Base-by-base conservation (phyloP, 2,329 filamentous ascomycete genomes). In the Colletotrichum incanum region DNA sequence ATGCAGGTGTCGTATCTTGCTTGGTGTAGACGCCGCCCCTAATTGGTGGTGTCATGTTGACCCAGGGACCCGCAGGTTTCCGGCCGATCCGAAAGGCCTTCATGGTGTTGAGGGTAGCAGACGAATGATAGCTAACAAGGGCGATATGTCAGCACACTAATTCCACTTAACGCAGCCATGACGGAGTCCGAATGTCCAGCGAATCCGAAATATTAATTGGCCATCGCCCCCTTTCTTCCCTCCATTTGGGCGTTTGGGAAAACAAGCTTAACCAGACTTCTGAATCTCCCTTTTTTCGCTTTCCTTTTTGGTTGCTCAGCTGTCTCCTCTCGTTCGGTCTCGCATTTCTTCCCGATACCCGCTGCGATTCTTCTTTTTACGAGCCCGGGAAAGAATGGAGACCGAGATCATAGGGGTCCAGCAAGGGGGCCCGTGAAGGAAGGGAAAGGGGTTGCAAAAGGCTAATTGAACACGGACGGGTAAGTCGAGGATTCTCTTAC, bases 81-180 rank as follows among this genome's bases (percentile, higher is more conserved):
- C 85, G 86, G 75, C 89, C 90, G 75, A 92, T 90, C 75, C 88
- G 88, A 80, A 86, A 91, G 76, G 86, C 85, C 78, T 86, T 87
- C 88, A 92, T 91, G 62, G 86, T 86, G 60, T 84, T 82, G 39
- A 90, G 79, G 18, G 89, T 89, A 65, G 83, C 80, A 50, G 82
- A 80, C 49, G 84, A 86, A 78, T 92, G 90, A 79, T 90, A 91
- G 74, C 90, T 91, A 82, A 69, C 77, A 76, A 56, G 56, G 60
- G 71, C 54, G 56, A 73, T 74, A 67, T 75, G 77, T 81, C 76
- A 80, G 78, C 76, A 76, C 58, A 61, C 70, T 69, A 70, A 72
- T 72, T 65, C 70, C 70, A 72, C 65, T 70, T 64, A 58, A 39
- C 59, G 54, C 59, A 58, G 39, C 58, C 49, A 59, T 54, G 47